Percentiles rank a stretch among this genome's conserved stretches.
These are phyloP conservation scores for Fraxinus latifolia DNA, from an alignment of 305 asterid genomes.

Conservation along the genomic window DNA sequence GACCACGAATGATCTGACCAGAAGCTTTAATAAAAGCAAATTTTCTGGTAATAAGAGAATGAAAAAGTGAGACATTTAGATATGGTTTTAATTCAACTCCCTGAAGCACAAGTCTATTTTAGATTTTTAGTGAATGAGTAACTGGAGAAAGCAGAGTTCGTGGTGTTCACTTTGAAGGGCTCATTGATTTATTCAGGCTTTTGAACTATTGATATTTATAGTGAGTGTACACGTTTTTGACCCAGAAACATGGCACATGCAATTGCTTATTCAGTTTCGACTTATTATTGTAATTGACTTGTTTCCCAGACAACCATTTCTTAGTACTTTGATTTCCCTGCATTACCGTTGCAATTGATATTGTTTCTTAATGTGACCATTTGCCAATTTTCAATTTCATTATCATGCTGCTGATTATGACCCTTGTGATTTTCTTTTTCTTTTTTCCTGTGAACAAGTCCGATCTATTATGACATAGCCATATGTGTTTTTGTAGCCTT, in stretches of 20 bases:
- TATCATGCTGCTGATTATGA: not conserved
- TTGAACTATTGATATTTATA: not conserved
- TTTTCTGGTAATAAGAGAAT: conserved; percentile 44
- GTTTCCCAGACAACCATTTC: not conserved
- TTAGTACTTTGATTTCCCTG: not conserved
- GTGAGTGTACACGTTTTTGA: not conserved
- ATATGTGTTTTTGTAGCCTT: not conserved
- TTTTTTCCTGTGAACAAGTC: not conserved
- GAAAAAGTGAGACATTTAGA: conserved; percentile 30
- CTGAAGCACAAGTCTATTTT: not conserved
- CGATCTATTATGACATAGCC: not conserved
- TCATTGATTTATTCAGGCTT: not conserved
- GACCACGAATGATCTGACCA: conserved; percentile 54
- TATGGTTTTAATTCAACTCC: not conserved
- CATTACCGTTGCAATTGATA: not conserved
- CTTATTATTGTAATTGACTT: not conserved
- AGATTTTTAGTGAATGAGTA: not conserved
- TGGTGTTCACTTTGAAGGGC: not conserved
- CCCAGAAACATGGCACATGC: not conserved
- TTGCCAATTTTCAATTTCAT: not conserved
- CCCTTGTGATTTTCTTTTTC: not conserved
- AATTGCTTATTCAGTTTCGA: not conserved
- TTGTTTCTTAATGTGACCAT: not conserved
- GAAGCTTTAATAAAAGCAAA: conserved; percentile 36
- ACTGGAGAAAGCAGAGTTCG: not conserved